Base-by-base conservation (phyloP, 2,329 filamentous ascomycete genomes). In the Paecilomyces sp. region DNA sequence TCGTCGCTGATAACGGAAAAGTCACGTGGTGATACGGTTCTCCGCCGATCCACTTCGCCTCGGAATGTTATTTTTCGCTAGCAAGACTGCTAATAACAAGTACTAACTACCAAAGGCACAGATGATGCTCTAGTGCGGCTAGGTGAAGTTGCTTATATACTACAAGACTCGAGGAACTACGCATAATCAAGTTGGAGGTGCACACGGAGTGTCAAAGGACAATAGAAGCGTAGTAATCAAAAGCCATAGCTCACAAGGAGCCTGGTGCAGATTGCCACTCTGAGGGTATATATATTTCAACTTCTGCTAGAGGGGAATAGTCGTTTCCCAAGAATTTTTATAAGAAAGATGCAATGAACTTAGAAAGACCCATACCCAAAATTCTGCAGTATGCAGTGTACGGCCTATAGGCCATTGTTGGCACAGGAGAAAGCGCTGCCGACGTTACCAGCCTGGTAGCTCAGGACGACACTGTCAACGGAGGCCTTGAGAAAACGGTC, bases 381-480 rank as follows among this genome's bases (percentile, higher is more conserved):
- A 22, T 5, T 22, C 36, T 41, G 13, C 25, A 28, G 24, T 28
- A 25, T 31, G 51, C 4, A 25, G n/a, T 31, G 33, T 24, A 31
- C n/a, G 13, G 24, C 22, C 58, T 36, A 33, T 18, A 75, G 51
- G 33, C 62, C 71, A 53, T 77, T 79, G 60, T 75, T 83, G 13
- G 80, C 81, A 70, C 92, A 96, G 1, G 85, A 85, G 70, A 96
- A 96, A 0, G 90, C 84, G 1, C 85, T 84, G 1, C 87, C 83
- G 28, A 95, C 89, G 0, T 77, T 77, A 3, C 85, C 84, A 0
- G 80, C 75, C 33, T 81, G 71, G 69, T 93, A 96, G 22, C 87
- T 86, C 60, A 91, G 80, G 25, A 94, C 83, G 13, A 79, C 75
- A 57, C 74, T 75, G 62, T 76, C 71, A 57, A 79, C 65, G 18